Evolutionary conservation across 2,329 filamentous ascomycete genomes (phyloP).

Genomic region (Leptosphaerulina australis): DNA sequence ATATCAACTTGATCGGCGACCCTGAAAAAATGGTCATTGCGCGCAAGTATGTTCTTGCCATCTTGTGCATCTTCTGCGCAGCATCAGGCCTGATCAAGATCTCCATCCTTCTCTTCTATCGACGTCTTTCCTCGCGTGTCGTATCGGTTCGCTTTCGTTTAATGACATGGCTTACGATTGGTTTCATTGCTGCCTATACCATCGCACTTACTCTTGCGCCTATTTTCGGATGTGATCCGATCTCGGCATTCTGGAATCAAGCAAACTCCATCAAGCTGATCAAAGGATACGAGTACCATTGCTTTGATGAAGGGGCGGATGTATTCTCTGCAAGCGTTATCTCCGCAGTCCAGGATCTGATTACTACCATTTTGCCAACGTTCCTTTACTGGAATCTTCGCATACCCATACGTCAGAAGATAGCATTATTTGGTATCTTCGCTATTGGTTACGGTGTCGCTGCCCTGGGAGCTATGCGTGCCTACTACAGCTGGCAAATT

Average conservation of each 20-base stretch:
- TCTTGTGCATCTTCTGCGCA: conserved; percentile 36
- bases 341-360: conserved; percentile 35
- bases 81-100: conserved; percentile 41
- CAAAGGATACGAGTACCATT: conserved; percentile 36
- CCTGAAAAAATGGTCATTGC: conserved; percentile 21
- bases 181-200: conserved; percentile 34
- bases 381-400: conserved; percentile 43
- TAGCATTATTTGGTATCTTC: conserved; percentile 41
- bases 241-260: conserved; percentile 43
- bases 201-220: conserved; percentile 38
- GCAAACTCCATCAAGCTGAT: conserved; percentile 22
- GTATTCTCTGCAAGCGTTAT: conserved; percentile 37
- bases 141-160: conserved; percentile 35
- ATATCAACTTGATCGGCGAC: conserved; percentile 21
- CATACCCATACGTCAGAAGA: conserved; percentile 37
- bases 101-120: conserved; percentile 44
- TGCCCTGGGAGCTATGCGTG: conserved; percentile 30
- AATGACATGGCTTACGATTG: conserved; percentile 35
- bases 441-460: conserved; percentile 41
- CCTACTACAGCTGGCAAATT: conserved; percentile 36
- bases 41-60: conserved; percentile 38
- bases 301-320: conserved; percentile 44
- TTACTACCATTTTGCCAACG: conserved; percentile 41
- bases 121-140: conserved; percentile 34
- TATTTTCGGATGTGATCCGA: conserved; percentile 38